A percentile compares a stretch with the other conserved stretches of the same genome.
These are phyloP conservation scores for Mayamaea pseudoterrestris DNA, from an alignment of 108 stramenopile species.

Conservation along the genomic window DNA sequence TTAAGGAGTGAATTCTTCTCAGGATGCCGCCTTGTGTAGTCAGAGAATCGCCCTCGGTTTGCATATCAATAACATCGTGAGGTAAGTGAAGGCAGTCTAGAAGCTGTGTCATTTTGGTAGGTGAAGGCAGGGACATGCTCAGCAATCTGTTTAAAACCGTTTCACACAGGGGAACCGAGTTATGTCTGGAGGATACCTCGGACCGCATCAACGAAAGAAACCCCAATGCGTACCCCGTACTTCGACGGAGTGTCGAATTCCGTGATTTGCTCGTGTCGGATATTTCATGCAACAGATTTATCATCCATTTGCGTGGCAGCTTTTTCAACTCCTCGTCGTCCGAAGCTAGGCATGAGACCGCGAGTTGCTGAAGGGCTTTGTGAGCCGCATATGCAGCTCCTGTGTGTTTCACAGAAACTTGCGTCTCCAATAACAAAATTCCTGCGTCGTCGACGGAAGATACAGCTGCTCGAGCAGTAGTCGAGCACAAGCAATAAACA, in stretches of 20 bases:
- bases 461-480: neutral
- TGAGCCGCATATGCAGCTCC: conserved; percentile 58
- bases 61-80: no score
- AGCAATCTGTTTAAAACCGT: conserved; percentile 20
- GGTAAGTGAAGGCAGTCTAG: no score
- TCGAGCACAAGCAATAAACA: conserved; percentile 5
- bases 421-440: conserved; percentile 30
- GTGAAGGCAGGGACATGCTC: conserved; percentile 25
- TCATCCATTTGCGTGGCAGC: conserved; percentile 22
- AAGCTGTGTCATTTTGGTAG: conserved; percentile 4
- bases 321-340: neutral
- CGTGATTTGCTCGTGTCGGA: conserved; percentile 30
- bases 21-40: no score
- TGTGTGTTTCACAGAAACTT: conserved; percentile 49
- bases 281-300: conserved; percentile 24
- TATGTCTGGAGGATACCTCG: conserved; percentile 12
- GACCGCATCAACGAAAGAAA: conserved; percentile 49
- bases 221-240: conserved; percentile 55
- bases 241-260: conserved; percentile 50
- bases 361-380: conserved; percentile 39
- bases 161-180: conserved; percentile 8
- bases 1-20: conserved; percentile 48
- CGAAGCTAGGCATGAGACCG: conserved; percentile 9
- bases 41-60: no score
- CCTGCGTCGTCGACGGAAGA: conserved; percentile 18